phyloP scores from a whole-genome alignment of 2,329 filamentous ascomycete genomes.

The Gaeumannomyces tritici region DNA sequence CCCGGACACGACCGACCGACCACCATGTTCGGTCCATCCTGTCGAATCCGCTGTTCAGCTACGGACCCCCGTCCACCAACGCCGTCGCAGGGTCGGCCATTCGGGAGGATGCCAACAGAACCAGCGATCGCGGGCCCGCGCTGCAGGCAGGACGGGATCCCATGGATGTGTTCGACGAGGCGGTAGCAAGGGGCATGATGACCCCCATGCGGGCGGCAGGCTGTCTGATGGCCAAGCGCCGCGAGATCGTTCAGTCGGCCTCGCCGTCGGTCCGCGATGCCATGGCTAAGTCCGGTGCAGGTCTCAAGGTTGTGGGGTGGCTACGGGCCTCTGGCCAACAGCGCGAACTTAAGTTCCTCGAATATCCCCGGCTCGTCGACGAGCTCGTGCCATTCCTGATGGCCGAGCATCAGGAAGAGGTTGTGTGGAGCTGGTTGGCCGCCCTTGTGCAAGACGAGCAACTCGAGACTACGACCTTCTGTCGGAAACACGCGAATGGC shows the following conservation, averaged over 20 bases:
- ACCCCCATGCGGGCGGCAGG: conserved; percentile 41
- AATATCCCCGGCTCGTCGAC: conserved; percentile 25
- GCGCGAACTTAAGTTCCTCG: conserved; percentile 34
- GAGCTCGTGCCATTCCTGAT: conserved; percentile 39
- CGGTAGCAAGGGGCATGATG: conserved; percentile 47
- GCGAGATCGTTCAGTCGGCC: conserved; percentile 26
- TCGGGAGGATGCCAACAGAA: conserved; percentile 45
- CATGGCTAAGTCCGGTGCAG: conserved; percentile 33
- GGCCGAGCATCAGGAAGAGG: conserved; percentile 39
- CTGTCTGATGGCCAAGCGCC: conserved; percentile 38
- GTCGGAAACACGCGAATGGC: conserved; percentile 8
- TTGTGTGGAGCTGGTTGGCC: conserved; percentile 42
- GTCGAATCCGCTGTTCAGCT: conserved; percentile 44
- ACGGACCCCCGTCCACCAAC: conserved; percentile 13
- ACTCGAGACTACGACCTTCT: conserved; percentile 10
- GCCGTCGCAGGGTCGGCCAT: conserved; percentile 21
- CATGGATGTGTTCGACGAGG: conserved; percentile 46
- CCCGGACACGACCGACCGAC: conserved; percentile 24
- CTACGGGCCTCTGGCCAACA: conserved; percentile 40
- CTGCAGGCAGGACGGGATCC: conserved; percentile 25
- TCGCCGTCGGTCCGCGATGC: conserved; percentile 20
- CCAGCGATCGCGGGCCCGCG: conserved; percentile 25
- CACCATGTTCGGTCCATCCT: conserved; percentile 47
- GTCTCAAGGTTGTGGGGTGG: conserved; percentile 41
- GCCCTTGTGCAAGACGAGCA: not conserved